phyloP scores from a whole-genome alignment of 228 moss, liverwort and hornwort species.

The Sphagnum fallax region DNA sequence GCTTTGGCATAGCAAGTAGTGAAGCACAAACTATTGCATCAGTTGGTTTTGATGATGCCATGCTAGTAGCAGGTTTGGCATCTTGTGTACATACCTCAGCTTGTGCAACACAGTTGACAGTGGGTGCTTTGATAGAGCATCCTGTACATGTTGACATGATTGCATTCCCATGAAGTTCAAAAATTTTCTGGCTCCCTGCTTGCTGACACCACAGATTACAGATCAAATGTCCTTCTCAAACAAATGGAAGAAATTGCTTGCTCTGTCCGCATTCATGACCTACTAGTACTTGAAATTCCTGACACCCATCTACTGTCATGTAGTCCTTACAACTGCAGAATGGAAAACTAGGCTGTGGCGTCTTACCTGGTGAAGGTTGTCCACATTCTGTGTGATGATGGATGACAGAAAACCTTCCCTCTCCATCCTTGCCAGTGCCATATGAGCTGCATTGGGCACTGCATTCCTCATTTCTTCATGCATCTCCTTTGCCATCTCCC shows the following conservation, averaged over 20 bases:
- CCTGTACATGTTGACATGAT: slow-evolving; percentile 29
- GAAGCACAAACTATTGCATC: too few relatives aligned
- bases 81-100: slow-evolving; percentile 12
- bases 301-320: too few relatives aligned
- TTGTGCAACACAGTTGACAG: slow-evolving; percentile 22
- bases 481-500: slow-evolving; percentile 28
- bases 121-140: slow-evolving; percentile 26
- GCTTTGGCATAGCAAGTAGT: too few relatives aligned
- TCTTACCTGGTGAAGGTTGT: slow-evolving; percentile 41
- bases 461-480: slow-evolving; percentile 17
- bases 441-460: slow-evolving; percentile 37
- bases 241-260: too few relatives aligned
- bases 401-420: slow-evolving; percentile 32
- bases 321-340: too few relatives aligned
- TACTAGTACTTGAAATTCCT: too few relatives aligned
- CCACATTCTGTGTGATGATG: slow-evolving; percentile 40
- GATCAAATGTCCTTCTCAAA: too few relatives aligned
- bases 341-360: not conserved
- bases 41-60: too few relatives aligned
- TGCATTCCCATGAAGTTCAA: slow-evolving; percentile 45
- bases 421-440: slow-evolving; percentile 32
- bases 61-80: too few relatives aligned
- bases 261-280: too few relatives aligned
- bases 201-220: slow-evolving; percentile 11
- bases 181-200: slow-evolving; percentile 26